Percentiles rank a stretch among this genome's conserved stretches.
These are phyloP conservation scores for Hortiboletus flavorubellus DNA, from an alignment of 768 basidiomycete genomes.

Conservation along the genomic window DNA sequence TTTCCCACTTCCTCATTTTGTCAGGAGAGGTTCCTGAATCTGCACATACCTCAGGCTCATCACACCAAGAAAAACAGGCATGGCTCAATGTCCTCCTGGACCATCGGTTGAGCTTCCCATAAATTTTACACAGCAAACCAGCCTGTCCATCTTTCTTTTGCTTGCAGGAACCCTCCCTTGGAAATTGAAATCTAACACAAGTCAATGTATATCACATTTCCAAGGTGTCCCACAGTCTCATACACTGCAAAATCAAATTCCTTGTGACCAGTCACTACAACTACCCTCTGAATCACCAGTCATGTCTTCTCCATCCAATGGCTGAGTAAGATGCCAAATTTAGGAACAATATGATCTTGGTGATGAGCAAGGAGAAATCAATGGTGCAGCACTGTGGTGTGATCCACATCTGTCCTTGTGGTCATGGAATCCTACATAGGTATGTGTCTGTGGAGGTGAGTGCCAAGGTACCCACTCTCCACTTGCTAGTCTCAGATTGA, in stretches of 20 bases:
- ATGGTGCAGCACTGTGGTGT: too few relatives aligned
- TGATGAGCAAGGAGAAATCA: too few relatives aligned
- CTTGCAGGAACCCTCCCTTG: not conserved
- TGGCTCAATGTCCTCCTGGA: not conserved
- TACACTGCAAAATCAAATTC: slow-evolving; percentile 16
- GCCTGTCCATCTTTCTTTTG: not conserved
- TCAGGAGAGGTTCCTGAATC: not conserved
- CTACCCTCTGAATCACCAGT: slow-evolving; percentile 8
- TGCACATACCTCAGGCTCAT: not conserved
- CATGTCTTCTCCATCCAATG: slow-evolving; percentile 10
- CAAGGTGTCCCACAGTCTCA: not conserved
- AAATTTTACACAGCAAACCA: not conserved
- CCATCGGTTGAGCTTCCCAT: not conserved
- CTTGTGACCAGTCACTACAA: slow-evolving; percentile 2
- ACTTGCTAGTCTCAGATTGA: too few relatives aligned
- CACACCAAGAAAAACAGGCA: not conserved
- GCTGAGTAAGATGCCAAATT: too few relatives aligned
- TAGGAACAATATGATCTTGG: too few relatives aligned
- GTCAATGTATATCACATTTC: slow-evolving; percentile 3
- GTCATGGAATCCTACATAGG: too few relatives aligned
- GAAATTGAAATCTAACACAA: not conserved
- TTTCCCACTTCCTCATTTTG: slow-evolving; percentile 20
- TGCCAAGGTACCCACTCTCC: too few relatives aligned
- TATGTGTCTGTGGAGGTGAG: too few relatives aligned
- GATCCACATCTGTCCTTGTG: too few relatives aligned